These are phyloP conservation scores for Phaeoacremonium minimum DNA, from an alignment of 2,329 filamentous ascomycete genomes.

Conservation along the genomic window DNA sequence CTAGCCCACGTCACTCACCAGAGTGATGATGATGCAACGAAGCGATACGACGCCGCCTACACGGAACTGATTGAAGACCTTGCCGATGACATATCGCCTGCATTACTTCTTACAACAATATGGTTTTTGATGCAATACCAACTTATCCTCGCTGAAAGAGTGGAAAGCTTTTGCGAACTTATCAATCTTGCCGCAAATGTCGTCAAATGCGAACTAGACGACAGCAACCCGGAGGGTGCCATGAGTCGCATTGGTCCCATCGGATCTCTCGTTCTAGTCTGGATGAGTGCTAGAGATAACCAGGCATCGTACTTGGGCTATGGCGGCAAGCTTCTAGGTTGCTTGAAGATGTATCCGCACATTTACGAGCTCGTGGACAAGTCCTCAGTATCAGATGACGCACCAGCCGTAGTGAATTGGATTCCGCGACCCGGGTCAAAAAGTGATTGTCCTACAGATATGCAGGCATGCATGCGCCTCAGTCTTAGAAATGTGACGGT, in stretches of 20 bases:
- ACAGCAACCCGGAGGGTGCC: slow-evolving; percentile 1
- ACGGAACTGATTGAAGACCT: slow-evolving; percentile 5
- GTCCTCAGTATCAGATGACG: slow-evolving; percentile 1
- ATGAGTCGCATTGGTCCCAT: slow-evolving; percentile 5
- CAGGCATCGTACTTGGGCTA: slow-evolving; percentile 4
- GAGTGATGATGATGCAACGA: neutral
- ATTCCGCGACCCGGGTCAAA: neutral
- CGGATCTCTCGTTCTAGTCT: slow-evolving; percentile 5
- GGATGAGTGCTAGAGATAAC: slow-evolving; percentile 6
- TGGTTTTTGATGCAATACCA: slow-evolving; percentile 7
- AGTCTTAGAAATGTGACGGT: slow-evolving; percentile 6
- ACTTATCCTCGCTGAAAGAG: slow-evolving; percentile 4
- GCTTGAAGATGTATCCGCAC: slow-evolving; percentile 6
- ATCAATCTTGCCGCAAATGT: slow-evolving; percentile 4
- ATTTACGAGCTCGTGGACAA: slow-evolving; percentile 7
- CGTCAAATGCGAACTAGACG: slow-evolving; percentile 1
- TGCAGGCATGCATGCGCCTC: slow-evolving; percentile 8
- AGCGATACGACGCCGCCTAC: slow-evolving; percentile 2
- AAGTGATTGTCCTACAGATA: slow-evolving; percentile 1
- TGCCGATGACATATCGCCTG: neutral
- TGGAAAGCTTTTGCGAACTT: slow-evolving; percentile 4
- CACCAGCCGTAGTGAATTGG: slow-evolving; percentile 4
- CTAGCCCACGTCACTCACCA: slow-evolving; percentile 2
- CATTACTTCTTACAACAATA: slow-evolving; percentile 1
- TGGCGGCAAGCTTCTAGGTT: slow-evolving; percentile 5